A percentile compares a stretch with the other conserved stretches of the same genome.
Conservation (phyloP, 371 early-diverging fungal species). For the Rhizopus stolonifer region DNA sequence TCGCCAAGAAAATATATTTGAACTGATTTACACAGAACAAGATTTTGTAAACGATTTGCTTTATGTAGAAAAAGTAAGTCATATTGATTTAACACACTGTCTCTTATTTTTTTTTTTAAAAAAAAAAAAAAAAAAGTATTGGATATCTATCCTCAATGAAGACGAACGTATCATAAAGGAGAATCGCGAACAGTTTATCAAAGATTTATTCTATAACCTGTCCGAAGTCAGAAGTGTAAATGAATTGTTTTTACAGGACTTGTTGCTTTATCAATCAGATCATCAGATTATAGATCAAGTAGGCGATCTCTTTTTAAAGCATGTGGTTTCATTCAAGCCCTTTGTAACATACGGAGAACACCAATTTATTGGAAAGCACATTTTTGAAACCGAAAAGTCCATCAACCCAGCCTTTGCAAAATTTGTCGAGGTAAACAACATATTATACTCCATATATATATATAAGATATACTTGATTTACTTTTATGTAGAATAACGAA, state of each 20-base stretch:
- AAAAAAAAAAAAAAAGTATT: conserved; percentile 54
- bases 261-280: conserved; percentile 71
- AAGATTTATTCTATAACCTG: conserved; percentile 82
- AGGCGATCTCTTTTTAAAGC: conserved; percentile 80
- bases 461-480: no score
- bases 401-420: conserved; percentile 65
- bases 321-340: conserved; percentile 69
- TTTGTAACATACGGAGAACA: conserved; percentile 89
- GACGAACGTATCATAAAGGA: conserved; percentile 32
- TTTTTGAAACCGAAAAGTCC: conserved; percentile 75
- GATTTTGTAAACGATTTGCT: conserved; percentile 81
- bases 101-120: conserved; percentile 61
- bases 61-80: conserved; percentile 56
- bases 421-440: conserved; percentile 73
- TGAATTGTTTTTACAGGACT: conserved; percentile 59
- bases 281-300: conserved; percentile 73
- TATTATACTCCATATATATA: no score
- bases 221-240: conserved; percentile 73
- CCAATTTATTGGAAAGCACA: conserved; percentile 79
- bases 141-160: conserved; percentile 70
- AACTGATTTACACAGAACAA: conserved; percentile 83
- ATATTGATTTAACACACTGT: conserved; percentile 48
- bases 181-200: conserved; percentile 61
- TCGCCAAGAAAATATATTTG: conserved; percentile 89
- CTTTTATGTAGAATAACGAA: conserved; percentile 32